Evolutionary conservation across 495 filamentous ascomycete species (phyloP), one percentile per base, ranked within the genome.

Genomic region (Penicillium macrosclerotiorum): DNA sequence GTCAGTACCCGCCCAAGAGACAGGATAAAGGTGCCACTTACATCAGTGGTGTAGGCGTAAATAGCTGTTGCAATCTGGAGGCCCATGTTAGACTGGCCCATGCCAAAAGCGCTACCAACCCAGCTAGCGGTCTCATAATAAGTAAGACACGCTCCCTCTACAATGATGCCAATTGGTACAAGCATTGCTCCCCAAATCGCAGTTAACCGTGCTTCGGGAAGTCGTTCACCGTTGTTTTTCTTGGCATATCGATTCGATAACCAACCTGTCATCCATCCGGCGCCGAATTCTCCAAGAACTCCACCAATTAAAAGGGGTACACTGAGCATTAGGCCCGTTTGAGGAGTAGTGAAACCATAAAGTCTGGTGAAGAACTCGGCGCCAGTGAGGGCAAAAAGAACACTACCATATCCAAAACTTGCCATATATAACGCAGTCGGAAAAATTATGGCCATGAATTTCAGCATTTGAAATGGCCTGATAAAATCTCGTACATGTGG

Each of bases 1-100:
- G 25, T 27, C 11, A 27, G 25, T 27, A 11, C 25, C 25, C 11
- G 25, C 11, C 25, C 5, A 27, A 27, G 11, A 5, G 11, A 5
- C 25, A 11, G 25, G 25, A 27, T 11, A 11, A 5, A 27, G n/a
- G n/a, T 11, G 5, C 5, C 5, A 35, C 33, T 16, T 12, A 35
- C 33, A 35, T 35, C 33, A 8, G 33, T 35, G 8, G 33, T 14
- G 17, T 35, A 35, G 3, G 33, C 33, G 17, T 35, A 35, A 8
- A 56, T 49, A 0, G 64, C 66, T 9, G 57, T 66, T 17, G 43
- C 50, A 16, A 64, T 55, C 51, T 68, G 63, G 5, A 65, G 45
- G 5, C 64, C 64, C 2, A 60, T 40, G 34, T 55, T 60, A 14
- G 63, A 49, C 18, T 64, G 51, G 9, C 53, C 63, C 29, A 68